phyloP scores from a whole-genome alignment of 2,329 filamentous ascomycete species.

The Arthrobotrys sinensis region DNA sequence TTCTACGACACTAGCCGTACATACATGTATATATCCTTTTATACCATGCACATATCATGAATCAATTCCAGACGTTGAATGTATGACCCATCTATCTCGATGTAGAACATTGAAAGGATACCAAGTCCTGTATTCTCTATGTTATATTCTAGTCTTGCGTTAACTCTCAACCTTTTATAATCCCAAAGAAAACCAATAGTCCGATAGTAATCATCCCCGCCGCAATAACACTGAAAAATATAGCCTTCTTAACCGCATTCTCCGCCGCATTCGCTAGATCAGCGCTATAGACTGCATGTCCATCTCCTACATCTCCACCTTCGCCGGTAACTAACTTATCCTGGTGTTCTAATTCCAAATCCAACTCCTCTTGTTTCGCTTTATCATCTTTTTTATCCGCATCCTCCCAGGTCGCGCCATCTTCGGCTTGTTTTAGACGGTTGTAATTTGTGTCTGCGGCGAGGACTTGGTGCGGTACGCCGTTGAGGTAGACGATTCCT shows the following conservation, averaged over 20 bases:
- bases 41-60: constrained; percentile 46
- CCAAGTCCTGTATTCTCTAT: too few species aligned
- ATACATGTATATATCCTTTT: constrained; percentile 37
- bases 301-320: constrained; percentile 10
- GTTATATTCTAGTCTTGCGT: too few species aligned
- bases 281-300: constrained; percentile 37
- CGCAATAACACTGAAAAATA: constrained; percentile 37
- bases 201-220: constrained; percentile 41
- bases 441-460: constrained; percentile 41
- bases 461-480: constrained; percentile 38
- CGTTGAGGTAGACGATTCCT: constrained; percentile 46
- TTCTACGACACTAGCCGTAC: background rate
- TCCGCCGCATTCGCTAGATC: constrained; percentile 39
- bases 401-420: constrained; percentile 28
- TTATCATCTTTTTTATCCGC: constrained; percentile 28
- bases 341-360: constrained; percentile 3
- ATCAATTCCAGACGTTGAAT: constrained; percentile 18
- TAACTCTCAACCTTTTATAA: constrained; percentile 28
- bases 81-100: background rate
- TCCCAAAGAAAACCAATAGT: constrained; percentile 32
- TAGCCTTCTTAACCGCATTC: constrained; percentile 55
- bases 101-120: too few species aligned
- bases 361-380: constrained; percentile 16
- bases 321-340: constrained; percentile 10
- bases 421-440: constrained; percentile 3